Evolutionary conservation across 2,329 filamentous ascomycete genomes (phyloP).

Genomic region (Aspergillus brasiliensis): DNA sequence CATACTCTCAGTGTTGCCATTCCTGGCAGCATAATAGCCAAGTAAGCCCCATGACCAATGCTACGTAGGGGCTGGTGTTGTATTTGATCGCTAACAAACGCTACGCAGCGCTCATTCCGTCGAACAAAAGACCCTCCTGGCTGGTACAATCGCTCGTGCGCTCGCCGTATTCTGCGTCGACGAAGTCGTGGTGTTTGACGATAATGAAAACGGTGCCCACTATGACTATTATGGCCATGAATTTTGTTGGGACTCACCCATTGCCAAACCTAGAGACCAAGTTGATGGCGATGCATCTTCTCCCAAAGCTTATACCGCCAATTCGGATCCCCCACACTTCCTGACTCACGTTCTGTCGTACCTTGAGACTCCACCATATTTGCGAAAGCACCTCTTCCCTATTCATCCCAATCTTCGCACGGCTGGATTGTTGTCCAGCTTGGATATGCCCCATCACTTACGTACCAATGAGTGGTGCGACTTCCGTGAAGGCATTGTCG

Average conservation of each 20-base stretch:
- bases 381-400: slow-evolving; percentile 74
- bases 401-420: slow-evolving; percentile 75
- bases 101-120: slow-evolving; percentile 64
- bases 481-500: slow-evolving; percentile 76
- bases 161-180: not conserved
- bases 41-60: slow-evolving; percentile 50
- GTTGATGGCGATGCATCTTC: not conserved
- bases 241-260: not conserved
- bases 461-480: slow-evolving; percentile 74
- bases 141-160: not conserved
- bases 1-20: slow-evolving; percentile 79
- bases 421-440: slow-evolving; percentile 71
- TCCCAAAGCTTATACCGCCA: not conserved
- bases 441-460: slow-evolving; percentile 85
- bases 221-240: not conserved
- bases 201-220: not conserved
- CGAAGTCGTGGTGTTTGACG: not conserved
- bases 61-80: slow-evolving; percentile 15
- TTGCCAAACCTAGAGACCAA: not conserved
- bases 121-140: slow-evolving; percentile 62
- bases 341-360: slow-evolving; percentile 76
- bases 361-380: slow-evolving; percentile 80
- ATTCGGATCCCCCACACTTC: not conserved
- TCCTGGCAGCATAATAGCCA: slow-evolving; percentile 74
- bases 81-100: not conserved